Evolutionary conservation across 345 rosid genomes (phyloP), one percentile per base, ranked within the genome.

Genomic region (Schrenkiella parvula): DNA sequence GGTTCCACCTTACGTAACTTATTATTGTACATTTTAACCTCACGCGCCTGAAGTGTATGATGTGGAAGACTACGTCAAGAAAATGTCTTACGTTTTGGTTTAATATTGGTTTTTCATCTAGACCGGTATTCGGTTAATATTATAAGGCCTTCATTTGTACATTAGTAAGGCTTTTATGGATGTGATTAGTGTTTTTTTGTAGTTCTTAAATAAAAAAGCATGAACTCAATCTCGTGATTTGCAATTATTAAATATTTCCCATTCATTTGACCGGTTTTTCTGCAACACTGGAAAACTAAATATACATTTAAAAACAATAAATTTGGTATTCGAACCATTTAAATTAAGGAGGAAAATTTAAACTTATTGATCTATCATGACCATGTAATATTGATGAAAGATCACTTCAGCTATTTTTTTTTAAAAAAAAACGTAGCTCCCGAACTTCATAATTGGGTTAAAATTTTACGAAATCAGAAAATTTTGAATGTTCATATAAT

Each of bases 1-100:
- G 57, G 57, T 72, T 64, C 67, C 67, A 59, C 18, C 3, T n/a
- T 29, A 42, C 34, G 52, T 61, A 60, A 48, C n/a, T 68, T 12
- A 15, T 64, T 26, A 13, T 12, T 48, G 7, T 38, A 39, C 23
- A 22, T 11, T 58, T 13, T 29, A 14, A 32, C 43, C 57, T 26
- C 50, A 71, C 60, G 75, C 75, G 75, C 68, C 31, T 25, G n/a
- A 59, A 23, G 12, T 13, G 38, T 38, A 48, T 42, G 21, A 12
- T 8, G 57, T 50, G 34, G 43, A 28, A 42, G 25, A 37, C 50
- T 47, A 47, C 3, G 8, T 39, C 28, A 17, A 19, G 38, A 17
- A 31, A 39, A 29, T 14, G 66, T 44, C 18, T 44, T 15, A 34
- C 10, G 1, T 47, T 22, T 3, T 54, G 53, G 41, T 54, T 54